Conservation (phyloP, 139 green algal species). For the Asterochloris sp. region DNA sequence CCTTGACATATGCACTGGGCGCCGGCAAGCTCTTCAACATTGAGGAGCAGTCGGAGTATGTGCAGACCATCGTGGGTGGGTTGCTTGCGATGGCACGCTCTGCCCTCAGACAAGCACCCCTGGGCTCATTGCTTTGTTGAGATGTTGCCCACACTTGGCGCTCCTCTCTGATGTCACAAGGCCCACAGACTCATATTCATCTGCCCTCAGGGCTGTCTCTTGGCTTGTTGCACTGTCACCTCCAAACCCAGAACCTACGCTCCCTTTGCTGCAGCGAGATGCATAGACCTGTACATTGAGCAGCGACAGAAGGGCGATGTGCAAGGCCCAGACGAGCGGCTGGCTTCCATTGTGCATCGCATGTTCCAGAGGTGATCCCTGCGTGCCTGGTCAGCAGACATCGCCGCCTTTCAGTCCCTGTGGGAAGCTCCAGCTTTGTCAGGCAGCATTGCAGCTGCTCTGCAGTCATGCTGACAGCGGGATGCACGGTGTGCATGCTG, state of each 20-base stretch:
- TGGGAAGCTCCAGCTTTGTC: too few species aligned
- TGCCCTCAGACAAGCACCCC: not conserved
- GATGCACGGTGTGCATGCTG: too few species aligned
- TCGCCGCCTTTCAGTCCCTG: too few species aligned
- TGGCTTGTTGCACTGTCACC: too few species aligned
- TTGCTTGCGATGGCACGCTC: not conserved
- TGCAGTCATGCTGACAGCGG: too few species aligned
- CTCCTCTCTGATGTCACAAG: not conserved
- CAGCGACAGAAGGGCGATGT: constrained; percentile 39
- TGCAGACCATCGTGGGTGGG: constrained; percentile 92
- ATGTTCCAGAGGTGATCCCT: constrained; percentile 80
- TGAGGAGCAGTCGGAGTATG: constrained; percentile 85
- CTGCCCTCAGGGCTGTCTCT: too few species aligned
- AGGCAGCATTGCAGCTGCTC: too few species aligned
- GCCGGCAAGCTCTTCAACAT: constrained; percentile 94
- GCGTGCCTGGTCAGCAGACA: too few species aligned
- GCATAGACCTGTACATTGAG: constrained; percentile 93
- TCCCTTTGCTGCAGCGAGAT: constrained; percentile 68
- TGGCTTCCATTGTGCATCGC: constrained; percentile 89
- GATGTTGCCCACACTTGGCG: too few species aligned
- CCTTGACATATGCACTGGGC: constrained; percentile 90
- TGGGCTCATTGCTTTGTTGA: not conserved
- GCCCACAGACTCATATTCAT: not conserved
- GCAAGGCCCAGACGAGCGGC: constrained; percentile 67
- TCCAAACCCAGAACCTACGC: too few species aligned